These are phyloP conservation scores for Lentithecium fluviatile DNA, from an alignment of 495 filamentous ascomycete genomes.

Conservation along the genomic window DNA sequence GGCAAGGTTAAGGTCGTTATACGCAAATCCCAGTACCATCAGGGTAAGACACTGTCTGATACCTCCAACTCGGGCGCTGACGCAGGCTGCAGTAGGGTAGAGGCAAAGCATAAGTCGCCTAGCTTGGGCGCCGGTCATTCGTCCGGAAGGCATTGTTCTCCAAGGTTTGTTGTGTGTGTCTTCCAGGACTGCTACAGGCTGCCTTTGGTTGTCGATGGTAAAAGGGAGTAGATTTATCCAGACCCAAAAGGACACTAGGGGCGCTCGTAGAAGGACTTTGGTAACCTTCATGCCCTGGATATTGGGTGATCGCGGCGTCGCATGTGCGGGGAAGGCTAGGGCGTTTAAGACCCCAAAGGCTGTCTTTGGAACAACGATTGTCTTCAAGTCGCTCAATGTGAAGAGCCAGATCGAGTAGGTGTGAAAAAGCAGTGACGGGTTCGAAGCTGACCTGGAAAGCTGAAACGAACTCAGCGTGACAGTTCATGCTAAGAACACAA, in stretches of 20 bases:
- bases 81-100: no score
- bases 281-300: neutral
- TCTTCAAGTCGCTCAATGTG: constrained; percentile 17
- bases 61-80: no score
- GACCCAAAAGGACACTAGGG: neutral
- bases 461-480: no score
- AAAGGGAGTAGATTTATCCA: neutral
- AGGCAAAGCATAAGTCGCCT: constrained; percentile 14
- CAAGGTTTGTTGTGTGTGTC: constrained; percentile 55
- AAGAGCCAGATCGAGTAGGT: no score
- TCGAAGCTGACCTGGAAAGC: no score
- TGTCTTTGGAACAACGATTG: constrained; percentile 20
- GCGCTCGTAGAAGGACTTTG: neutral
- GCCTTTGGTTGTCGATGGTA: constrained; percentile 7
- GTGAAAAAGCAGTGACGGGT: no score
- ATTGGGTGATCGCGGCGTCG: neutral
- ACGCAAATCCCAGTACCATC: constrained; percentile 43
- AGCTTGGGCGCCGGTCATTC: constrained; percentile 46
- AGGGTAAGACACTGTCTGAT: no score
- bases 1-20: constrained; percentile 54
- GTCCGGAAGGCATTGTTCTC: constrained; percentile 51
- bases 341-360: neutral
- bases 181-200: neutral
- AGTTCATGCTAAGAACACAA: no score
- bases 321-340: neutral